These are phyloP conservation scores for Tillandsia leiboldiana DNA, from an alignment of 176 grass and related monocot genomes.

Conservation along the genomic window DNA sequence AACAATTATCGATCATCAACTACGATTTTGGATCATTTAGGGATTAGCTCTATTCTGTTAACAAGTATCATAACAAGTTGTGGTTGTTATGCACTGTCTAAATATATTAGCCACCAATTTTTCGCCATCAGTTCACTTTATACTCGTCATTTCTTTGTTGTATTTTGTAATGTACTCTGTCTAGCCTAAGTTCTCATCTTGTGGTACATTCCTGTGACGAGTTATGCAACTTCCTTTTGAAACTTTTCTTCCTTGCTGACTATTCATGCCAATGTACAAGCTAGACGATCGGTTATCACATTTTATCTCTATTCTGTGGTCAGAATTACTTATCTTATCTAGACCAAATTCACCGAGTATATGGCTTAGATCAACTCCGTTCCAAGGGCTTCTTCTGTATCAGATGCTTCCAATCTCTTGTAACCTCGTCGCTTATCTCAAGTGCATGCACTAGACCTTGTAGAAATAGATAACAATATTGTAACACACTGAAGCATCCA, in stretches of 20 bases:
- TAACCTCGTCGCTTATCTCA: not conserved
- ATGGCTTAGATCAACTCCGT: not conserved
- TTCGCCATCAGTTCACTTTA: too few relatives aligned
- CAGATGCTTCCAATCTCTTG: not conserved
- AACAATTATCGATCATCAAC: too few relatives aligned
- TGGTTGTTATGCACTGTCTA: too few relatives aligned
- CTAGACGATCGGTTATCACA: not conserved
- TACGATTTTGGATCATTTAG: too few relatives aligned
- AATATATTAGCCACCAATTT: too few relatives aligned
- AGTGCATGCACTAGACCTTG: not conserved
- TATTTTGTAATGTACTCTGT: too few relatives aligned
- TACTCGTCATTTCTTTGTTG: too few relatives aligned
- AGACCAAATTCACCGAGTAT: not conserved
- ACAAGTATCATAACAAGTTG: too few relatives aligned
- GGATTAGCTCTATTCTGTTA: too few relatives aligned
- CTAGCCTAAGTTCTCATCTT: too few relatives aligned
- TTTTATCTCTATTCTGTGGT: not conserved
- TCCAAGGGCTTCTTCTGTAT: not conserved
- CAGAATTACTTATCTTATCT: not conserved
- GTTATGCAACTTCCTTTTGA: not conserved
- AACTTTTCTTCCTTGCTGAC: not conserved
- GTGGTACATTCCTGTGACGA: not conserved
- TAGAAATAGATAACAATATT: not conserved
- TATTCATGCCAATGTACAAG: not conserved
- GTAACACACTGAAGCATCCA: not conserved